Base-by-base conservation (phyloP, 495 filamentous ascomycete species). In the Penicillium argentinense region DNA sequence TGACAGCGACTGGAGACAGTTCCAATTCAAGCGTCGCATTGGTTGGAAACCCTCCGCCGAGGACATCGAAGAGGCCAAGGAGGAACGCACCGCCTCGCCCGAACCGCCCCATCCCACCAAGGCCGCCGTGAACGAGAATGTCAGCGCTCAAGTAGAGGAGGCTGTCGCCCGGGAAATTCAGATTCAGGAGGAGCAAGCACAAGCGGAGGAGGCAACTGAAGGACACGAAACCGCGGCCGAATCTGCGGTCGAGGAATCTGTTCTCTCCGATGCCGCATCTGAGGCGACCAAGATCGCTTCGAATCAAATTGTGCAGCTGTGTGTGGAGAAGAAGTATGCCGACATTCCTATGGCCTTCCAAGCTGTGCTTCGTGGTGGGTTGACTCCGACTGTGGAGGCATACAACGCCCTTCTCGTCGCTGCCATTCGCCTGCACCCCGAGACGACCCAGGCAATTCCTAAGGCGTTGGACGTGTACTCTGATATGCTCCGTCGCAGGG, bases 401-500 rank as follows among this genome's bases (percentile, higher is more conserved):
- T 98, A 97, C 74, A 96, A 97, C 68, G 87, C 88, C 26, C 74
- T 97, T 30, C 73, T 98, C 29, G 75, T 83, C 54, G 89, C 95
- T 21, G 91, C 89, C 17, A 82, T 95, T 47, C 72, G 86, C 48
- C 75, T 95, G 16, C 68, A 75, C 38, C 72, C 73, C 5, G 81
- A 88, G 57, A 83, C 83, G 60, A 81, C 84, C 39, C 87, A 90
- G 68, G 78, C 90, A 8, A 85, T 96, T 18, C 82, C 88, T 36
- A 96, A 95, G 69, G 91, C 88, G 5, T 79, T 97, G 38, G 90
- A 91, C 75, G 86, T 97, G 46, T 97, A 97, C 71, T 86, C 89
- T 30, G 89, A 97, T 63, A 96, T 98, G 92, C 84, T 96, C 53
- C 80, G 86, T 49, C 86, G 91, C 37, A 85, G 84, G 56, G 84